Conservation (phyloP, 768 basidiomycete species). For the Mycena epipterygia region DNA sequence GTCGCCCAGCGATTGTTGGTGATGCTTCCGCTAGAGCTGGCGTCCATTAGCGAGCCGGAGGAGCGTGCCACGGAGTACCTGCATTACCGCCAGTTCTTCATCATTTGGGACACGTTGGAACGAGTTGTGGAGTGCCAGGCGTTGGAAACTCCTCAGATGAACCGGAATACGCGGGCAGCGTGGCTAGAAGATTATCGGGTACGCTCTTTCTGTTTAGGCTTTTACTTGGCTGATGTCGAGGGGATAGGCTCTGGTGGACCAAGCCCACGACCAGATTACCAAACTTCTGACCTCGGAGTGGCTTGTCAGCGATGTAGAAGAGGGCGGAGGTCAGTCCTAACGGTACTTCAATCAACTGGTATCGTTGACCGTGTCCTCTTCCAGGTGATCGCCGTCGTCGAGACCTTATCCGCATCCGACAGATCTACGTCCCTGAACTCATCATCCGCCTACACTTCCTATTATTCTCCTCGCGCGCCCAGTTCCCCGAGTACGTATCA, state of each 20-base stretch:
- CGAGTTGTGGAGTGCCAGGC: conserved; percentile 73
- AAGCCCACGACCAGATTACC: conserved; percentile 73
- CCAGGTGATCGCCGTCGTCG: conserved; percentile 66
- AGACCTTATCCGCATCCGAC: conserved; percentile 86
- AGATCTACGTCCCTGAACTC: conserved; percentile 91
- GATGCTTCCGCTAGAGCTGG: conserved; percentile 74
- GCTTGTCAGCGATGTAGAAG: conserved; percentile 71
- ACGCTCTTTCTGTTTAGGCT: conserved; percentile 29
- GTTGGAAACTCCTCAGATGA: conserved; percentile 68
- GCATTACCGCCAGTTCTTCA: conserved; percentile 86
- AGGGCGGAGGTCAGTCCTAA: conserved; percentile 51
- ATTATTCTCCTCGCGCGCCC: conserved; percentile 72
- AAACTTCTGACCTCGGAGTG: conserved; percentile 85
- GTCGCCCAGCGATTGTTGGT: conserved; percentile 73
- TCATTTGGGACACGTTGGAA: conserved; percentile 77
- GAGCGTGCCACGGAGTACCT: conserved; percentile 81
- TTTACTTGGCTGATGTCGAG: conserved; percentile 2
- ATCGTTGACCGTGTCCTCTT: conserved; percentile 15
- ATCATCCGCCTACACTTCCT: conserved; percentile 87
- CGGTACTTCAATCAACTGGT: not conserved
- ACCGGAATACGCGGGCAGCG: conserved; percentile 65
- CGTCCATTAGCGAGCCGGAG: conserved; percentile 74
- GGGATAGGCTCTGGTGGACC: conserved; percentile 69
- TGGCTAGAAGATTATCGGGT: conserved; percentile 82
- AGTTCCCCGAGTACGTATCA: conserved; percentile 75